Evolutionary conservation across 2,329 filamentous ascomycete species (phyloP).

Genomic region (Phyllosticta citriasiana): DNA sequence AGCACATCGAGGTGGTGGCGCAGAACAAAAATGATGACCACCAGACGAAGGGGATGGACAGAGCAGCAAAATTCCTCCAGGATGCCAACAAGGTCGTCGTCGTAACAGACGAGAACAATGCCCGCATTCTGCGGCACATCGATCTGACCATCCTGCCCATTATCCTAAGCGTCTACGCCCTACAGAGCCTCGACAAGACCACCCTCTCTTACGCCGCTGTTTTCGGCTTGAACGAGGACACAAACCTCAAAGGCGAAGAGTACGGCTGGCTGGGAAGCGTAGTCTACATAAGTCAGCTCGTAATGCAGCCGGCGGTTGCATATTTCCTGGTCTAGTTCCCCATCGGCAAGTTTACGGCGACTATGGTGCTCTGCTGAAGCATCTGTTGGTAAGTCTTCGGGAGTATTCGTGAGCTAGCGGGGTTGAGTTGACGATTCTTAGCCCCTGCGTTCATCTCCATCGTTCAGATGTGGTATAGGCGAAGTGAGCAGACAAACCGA

Average conservation of each 20-base stretch:
- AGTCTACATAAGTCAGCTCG: constrained; percentile 5
- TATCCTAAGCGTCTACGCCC: constrained; percentile 52
- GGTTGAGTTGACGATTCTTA: constrained; percentile 27
- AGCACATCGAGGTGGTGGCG: constrained; percentile 3
- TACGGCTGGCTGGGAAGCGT: constrained; percentile 13
- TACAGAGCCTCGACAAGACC: constrained; percentile 54
- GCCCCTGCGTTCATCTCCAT: constrained; percentile 35
- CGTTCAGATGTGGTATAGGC: constrained; percentile 53
- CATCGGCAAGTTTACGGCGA: constrained; percentile 38
- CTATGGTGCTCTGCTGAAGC: constrained; percentile 49
- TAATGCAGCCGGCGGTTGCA: constrained; percentile 7
- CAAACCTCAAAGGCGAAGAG: constrained; percentile 11
- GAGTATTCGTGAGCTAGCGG: constrained; percentile 23
- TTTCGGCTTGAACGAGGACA: constrained; percentile 12
- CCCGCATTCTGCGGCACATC: constrained; percentile 33
- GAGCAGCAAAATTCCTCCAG: constrained; percentile 40
- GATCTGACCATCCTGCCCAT: constrained; percentile 43
- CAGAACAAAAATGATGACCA: not conserved
- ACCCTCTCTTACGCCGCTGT: constrained; percentile 33
- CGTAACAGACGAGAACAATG: constrained; percentile 44
- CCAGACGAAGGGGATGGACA: constrained; percentile 27
- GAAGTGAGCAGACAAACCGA: constrained; percentile 45
- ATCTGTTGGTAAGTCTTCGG: constrained; percentile 31
- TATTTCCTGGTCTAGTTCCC: constrained; percentile 51
- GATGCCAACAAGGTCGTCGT: constrained; percentile 35